Evolutionary conservation across 2,329 filamentous ascomycete genomes (phyloP).

Genomic region (Zymoseptoria pseudotritici): DNA sequence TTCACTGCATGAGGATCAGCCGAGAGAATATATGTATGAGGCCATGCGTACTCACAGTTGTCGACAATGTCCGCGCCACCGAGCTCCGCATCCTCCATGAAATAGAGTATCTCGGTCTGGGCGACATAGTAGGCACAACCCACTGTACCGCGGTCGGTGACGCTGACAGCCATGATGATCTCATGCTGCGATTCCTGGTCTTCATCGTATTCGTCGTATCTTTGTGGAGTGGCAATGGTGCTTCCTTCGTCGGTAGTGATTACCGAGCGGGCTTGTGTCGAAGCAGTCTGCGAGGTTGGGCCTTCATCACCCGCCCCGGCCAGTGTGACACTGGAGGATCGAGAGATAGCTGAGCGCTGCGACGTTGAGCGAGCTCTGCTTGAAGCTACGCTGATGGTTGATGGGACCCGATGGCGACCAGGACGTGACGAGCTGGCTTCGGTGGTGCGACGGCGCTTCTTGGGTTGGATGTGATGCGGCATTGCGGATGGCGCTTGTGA

Average conservation of each 20-base stretch:
- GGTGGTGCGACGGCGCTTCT: slow-evolving; percentile 9
- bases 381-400: background rate
- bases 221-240: slow-evolving; percentile 5
- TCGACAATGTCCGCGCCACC: slow-evolving; percentile 58
- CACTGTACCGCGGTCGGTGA: slow-evolving; percentile 61
- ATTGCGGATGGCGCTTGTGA: slow-evolving; percentile 1
- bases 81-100: slow-evolving; percentile 68
- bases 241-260: slow-evolving; percentile 1
- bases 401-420: slow-evolving; percentile 1
- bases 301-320: background rate
- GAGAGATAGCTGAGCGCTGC: background rate
- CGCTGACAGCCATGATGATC: slow-evolving; percentile 71
- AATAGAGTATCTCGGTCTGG: slow-evolving; percentile 59
- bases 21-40: background rate
- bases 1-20: slow-evolving; percentile 44
- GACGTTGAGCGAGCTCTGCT: background rate
- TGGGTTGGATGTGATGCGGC: slow-evolving; percentile 5
- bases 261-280: background rate
- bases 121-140: slow-evolving; percentile 81
- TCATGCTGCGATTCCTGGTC: slow-evolving; percentile 53
- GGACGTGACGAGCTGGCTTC: background rate
- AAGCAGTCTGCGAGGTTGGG: background rate
- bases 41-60: slow-evolving; percentile 29
- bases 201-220: slow-evolving; percentile 11
- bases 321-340: background rate